Conservation (phyloP, 495 filamentous ascomycete species). For the Pseudevernia furfuracea region DNA sequence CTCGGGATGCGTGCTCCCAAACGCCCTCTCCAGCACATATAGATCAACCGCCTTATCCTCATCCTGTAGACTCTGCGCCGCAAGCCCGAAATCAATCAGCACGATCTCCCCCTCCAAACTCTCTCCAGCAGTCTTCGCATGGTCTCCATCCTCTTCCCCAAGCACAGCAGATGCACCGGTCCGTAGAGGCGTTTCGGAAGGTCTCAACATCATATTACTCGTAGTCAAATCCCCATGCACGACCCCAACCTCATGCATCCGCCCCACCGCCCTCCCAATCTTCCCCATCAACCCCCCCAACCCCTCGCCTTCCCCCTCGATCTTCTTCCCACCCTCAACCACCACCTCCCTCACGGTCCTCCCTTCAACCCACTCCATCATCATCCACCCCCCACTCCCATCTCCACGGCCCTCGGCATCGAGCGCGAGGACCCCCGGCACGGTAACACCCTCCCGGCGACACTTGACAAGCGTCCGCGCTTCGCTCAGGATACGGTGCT, state of each 20-base stretch:
- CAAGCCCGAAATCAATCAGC: constrained; percentile 93
- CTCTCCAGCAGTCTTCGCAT: constrained; percentile 31
- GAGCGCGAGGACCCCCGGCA: constrained; percentile 68
- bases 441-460: constrained; percentile 63
- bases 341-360: constrained; percentile 57
- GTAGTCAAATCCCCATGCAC: constrained; percentile 96
- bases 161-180: not conserved
- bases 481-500: constrained; percentile 77
- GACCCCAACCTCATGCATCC: constrained; percentile 71
- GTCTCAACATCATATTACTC: constrained; percentile 83
- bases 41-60: constrained; percentile 95
- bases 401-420: constrained; percentile 50
- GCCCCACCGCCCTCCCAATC: constrained; percentile 70
- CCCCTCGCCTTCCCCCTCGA: constrained; percentile 36
- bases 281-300: constrained; percentile 55
- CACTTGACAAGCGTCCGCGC: constrained; percentile 74
- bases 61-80: constrained; percentile 69
- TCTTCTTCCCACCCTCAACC: constrained; percentile 52
- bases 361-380: constrained; percentile 89
- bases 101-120: constrained; percentile 64
- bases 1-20: constrained; percentile 86
- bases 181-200: constrained; percentile 16
- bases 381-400: constrained; percentile 65
- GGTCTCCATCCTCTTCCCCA: constrained; percentile 15
- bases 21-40: constrained; percentile 95